Percentiles rank a stretch among this genome's conserved stretches.
These are phyloP conservation scores for Xylaria scruposa DNA, from an alignment of 495 filamentous ascomycete genomes.

Conservation along the genomic window DNA sequence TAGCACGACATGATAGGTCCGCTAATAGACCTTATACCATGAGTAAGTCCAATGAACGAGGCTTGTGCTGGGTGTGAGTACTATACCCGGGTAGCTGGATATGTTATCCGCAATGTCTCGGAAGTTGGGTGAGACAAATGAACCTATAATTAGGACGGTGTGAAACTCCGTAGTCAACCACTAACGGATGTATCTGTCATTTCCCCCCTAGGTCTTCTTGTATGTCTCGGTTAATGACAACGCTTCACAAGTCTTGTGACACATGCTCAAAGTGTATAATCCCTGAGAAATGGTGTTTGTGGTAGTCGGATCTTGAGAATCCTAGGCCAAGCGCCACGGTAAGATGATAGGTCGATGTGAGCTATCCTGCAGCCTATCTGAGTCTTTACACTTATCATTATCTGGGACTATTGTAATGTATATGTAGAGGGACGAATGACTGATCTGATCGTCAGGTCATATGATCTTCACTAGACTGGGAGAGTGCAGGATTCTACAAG, in stretches of 20 bases:
- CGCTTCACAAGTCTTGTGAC: not conserved
- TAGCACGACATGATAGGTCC: not conserved
- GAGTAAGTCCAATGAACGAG: not conserved
- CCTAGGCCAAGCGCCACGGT: not conserved
- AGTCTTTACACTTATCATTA: not conserved
- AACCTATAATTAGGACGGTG: not conserved
- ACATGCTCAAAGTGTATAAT: not conserved
- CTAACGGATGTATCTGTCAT: not conserved
- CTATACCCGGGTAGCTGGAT: not conserved
- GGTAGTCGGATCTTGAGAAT: not conserved
- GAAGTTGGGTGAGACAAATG: not conserved
- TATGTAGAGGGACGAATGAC: not conserved
- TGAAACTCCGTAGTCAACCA: not conserved
- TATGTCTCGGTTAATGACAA: not conserved
- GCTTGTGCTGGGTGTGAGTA: not conserved
- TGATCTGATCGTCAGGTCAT: conserved; percentile 1
- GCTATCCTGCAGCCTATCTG: not conserved
- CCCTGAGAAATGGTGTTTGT: not conserved
- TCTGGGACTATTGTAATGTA: not conserved
- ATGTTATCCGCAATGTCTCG: not conserved
- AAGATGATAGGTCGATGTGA: conserved; percentile 4
- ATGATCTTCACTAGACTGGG: not conserved
- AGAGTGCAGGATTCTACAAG: not conserved
- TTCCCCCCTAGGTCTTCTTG: not conserved
- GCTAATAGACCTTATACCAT: not conserved